phyloP scores from a whole-genome alignment of 2,329 filamentous ascomycete species.

The Penicillium sp. region DNA sequence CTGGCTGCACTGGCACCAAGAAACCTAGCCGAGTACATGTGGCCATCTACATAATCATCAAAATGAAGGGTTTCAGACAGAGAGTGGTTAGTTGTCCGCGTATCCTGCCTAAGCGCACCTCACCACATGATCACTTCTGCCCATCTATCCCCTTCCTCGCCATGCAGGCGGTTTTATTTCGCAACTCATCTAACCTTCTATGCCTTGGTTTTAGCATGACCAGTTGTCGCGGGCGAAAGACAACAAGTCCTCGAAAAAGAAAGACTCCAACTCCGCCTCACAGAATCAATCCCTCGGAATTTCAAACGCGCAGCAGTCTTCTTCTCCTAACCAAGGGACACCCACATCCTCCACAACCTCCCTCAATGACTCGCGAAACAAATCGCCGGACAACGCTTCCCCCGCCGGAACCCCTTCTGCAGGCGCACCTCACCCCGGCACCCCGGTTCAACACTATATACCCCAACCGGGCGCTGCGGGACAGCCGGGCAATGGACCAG shows the following conservation, averaged over 20 bases:
- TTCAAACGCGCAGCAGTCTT: slow-evolving; percentile 53
- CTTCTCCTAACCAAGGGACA: slow-evolving; percentile 63
- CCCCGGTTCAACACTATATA: slow-evolving; percentile 39
- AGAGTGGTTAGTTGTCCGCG: slow-evolving; percentile 73
- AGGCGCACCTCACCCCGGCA: slow-evolving; percentile 29
- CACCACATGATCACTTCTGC: slow-evolving; percentile 26
- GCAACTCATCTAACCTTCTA: slow-evolving; percentile 8
- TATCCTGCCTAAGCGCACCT: slow-evolving; percentile 14
- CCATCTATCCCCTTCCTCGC: slow-evolving; percentile 27
- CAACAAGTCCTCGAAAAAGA: slow-evolving; percentile 74
- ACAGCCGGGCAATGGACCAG: slow-evolving; percentile 50
- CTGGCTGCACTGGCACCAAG: slow-evolving; percentile 36
- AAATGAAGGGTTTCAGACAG: slow-evolving; percentile 97
- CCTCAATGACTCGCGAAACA: slow-evolving; percentile 80
- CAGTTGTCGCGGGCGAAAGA: slow-evolving; percentile 92
- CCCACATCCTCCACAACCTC: slow-evolving; percentile 87
- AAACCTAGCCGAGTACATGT: slow-evolving; percentile 35
- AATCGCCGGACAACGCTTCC: slow-evolving; percentile 53
- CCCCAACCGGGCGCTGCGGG: slow-evolving; percentile 34
- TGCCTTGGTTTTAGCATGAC: slow-evolving; percentile 52
- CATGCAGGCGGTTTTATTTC: slow-evolving; percentile 3
- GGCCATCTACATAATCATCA: slow-evolving; percentile 43
- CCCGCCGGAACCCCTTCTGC: slow-evolving; percentile 28
- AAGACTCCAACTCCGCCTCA: slow-evolving; percentile 68
- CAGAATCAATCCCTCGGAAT: slow-evolving; percentile 60